These are phyloP conservation scores for Aspergillus heteromorphus DNA, from an alignment of 495 filamentous ascomycete genomes.

Conservation along the genomic window DNA sequence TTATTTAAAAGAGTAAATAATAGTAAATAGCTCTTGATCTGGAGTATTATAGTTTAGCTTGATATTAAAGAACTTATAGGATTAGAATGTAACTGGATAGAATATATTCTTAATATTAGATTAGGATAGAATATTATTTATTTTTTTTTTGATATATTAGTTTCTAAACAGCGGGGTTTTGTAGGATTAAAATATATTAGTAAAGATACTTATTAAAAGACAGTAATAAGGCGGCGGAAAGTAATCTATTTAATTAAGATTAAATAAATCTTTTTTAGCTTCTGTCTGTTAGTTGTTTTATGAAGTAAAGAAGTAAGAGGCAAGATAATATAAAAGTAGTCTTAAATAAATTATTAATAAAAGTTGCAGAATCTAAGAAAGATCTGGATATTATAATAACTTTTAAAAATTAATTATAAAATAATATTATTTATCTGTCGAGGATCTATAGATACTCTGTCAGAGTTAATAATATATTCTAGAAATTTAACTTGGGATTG, in stretches of 20 bases:
- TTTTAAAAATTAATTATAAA: not conserved
- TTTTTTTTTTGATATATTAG: not conserved
- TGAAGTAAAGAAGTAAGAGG: not conserved
- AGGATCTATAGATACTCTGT: not conserved
- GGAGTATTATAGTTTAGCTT: not conserved
- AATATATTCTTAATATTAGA: not conserved
- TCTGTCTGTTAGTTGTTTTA: not conserved
- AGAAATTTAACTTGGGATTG: not conserved
- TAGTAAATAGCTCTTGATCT: not conserved
- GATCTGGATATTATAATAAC: not conserved
- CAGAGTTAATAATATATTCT: not conserved
- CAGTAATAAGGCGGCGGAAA: not conserved
- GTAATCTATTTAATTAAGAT: not conserved
- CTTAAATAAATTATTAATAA: not conserved
- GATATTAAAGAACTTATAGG: not conserved
- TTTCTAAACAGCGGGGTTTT: not conserved
- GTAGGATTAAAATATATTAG: not conserved
- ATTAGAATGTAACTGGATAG: not conserved
- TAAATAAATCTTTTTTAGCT: not conserved
- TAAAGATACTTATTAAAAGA: not conserved
- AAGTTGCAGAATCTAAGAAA: not conserved
- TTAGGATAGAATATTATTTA: not conserved
- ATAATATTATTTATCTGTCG: not conserved
- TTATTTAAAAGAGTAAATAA: not conserved
- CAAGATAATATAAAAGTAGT: not conserved